Percentiles rank a stretch among this genome's conserved stretches.
These are phyloP conservation scores for Boechera stricta DNA, from an alignment of 345 rosid species.

Conservation along the genomic window DNA sequence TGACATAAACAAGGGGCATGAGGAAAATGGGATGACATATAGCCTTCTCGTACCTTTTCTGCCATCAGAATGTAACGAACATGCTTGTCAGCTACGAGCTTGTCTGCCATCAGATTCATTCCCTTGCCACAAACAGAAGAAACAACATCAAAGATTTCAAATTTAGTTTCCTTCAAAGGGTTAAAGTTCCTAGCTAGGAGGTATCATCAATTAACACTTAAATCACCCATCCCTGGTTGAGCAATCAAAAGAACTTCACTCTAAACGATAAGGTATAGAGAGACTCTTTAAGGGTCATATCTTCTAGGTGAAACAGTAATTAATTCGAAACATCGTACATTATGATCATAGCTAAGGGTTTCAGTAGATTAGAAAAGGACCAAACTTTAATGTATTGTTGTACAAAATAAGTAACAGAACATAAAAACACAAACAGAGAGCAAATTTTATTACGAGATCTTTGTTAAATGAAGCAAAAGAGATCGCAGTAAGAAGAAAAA, in stretches of 20 bases:
- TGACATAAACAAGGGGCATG: background rate
- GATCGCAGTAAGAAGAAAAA: too few relatives aligned
- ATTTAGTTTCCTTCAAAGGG: background rate
- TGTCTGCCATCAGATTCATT: conserved; percentile 46
- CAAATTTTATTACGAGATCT: too few relatives aligned
- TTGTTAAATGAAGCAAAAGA: too few relatives aligned
- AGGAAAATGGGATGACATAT: background rate
- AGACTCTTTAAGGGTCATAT: background rate
- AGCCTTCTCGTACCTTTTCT: conserved; percentile 56
- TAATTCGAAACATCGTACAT: background rate
- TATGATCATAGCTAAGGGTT: too few relatives aligned
- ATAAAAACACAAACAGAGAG: too few relatives aligned
- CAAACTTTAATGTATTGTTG: background rate
- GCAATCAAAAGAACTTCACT: background rate
- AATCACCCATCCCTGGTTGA: background rate
- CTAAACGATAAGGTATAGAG: background rate
- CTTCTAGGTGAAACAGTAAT: background rate
- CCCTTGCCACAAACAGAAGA: conserved; percentile 4
- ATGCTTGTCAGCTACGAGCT: conserved; percentile 68
- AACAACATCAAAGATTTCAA: background rate
- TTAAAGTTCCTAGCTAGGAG: background rate
- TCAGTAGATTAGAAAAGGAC: too few relatives aligned
- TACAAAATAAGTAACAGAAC: too few relatives aligned
- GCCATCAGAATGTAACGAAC: conserved; percentile 65
- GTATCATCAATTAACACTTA: background rate